phyloP scores from a whole-genome alignment of 495 filamentous ascomycete species.

The Aspergillus bridgeri region DNA sequence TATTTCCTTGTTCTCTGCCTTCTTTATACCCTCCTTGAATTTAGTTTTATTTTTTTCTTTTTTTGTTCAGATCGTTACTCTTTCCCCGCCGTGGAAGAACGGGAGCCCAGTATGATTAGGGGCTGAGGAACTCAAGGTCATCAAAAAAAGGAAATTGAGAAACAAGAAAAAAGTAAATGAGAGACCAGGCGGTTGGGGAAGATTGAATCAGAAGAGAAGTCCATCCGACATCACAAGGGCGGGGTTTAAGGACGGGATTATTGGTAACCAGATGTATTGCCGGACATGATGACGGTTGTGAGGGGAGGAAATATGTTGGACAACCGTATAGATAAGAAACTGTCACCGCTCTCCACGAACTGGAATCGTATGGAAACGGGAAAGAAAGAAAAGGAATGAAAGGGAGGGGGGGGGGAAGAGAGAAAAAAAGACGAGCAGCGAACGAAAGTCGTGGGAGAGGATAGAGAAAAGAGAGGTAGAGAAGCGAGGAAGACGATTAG shows the following conservation, averaged over 20 bases:
- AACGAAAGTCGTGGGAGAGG: neutral
- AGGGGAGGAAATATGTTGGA: neutral
- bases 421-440: neutral
- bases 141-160: too few relatives aligned
- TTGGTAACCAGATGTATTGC: neutral
- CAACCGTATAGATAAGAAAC: neutral
- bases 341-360: neutral
- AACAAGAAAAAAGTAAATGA: too few relatives aligned
- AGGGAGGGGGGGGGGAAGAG: too few relatives aligned
- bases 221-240: neutral
- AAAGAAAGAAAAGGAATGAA: neutral
- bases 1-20: neutral
- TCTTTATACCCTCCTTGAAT: too few relatives aligned
- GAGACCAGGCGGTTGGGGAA: neutral
- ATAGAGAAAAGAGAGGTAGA: neutral
- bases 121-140: neutral
- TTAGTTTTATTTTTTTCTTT: neutral
- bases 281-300: constrained; percentile 5
- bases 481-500: neutral
- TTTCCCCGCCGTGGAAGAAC: neutral
- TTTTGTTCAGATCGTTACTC: neutral
- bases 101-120: neutral
- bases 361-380: neutral
- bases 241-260: neutral
- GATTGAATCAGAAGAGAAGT: neutral